Base-by-base conservation (phyloP, 2,329 filamentous ascomycete species). In the Cladosporium sp. region DNA sequence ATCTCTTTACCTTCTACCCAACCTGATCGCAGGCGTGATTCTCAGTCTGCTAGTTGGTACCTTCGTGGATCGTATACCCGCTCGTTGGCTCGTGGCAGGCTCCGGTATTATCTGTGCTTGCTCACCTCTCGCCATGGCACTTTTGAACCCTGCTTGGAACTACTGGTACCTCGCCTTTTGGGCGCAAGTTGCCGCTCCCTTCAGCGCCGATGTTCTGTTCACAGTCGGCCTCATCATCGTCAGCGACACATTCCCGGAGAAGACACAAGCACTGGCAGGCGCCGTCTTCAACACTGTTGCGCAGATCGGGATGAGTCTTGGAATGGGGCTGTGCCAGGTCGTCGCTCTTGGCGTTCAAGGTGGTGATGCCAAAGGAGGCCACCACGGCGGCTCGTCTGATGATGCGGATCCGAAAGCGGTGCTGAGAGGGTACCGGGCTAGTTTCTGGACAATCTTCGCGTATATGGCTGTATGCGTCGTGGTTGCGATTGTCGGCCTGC, bases 201-300 rank as follows among this genome's bases (percentile, higher is more conserved):
- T 67, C 38, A 62, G 68, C n/a, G 59, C 61, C 14, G 66, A 64
- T 18, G 62, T 58, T 3, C 34, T 64, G 4, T 64, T 55, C 62
- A 64, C 62, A 1, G 54, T 64, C 52, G 52, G 52, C 2, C 52
- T 57, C 4, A 57, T 64, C 52, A 49, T 64, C 3, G 54, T 64
- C 4, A 62, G 59, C 47, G 59, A 64, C n/a, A 58, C 54, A 2
- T 58, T 83, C 67, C 78, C 80, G 0, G 61, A 71, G 0, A 73
- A 74, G 47, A 80, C 77, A 1, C 81, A 84, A 65, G 80, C 74
- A 2, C 71, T 83, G 0, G 81, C 79, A 1, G 81, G 81, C 1
- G 80, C 78, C 18, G 81, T 83, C 0, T 82, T 82, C 72, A 82
- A 81, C 64, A 82, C 79, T 0, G 72, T 80, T 54, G 70, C 78